Percentiles rank a stretch among this genome's conserved stretches.
phyloP scores from a whole-genome alignment of 2,329 filamentous ascomycete species.

The Neurospora sp. region DNA sequence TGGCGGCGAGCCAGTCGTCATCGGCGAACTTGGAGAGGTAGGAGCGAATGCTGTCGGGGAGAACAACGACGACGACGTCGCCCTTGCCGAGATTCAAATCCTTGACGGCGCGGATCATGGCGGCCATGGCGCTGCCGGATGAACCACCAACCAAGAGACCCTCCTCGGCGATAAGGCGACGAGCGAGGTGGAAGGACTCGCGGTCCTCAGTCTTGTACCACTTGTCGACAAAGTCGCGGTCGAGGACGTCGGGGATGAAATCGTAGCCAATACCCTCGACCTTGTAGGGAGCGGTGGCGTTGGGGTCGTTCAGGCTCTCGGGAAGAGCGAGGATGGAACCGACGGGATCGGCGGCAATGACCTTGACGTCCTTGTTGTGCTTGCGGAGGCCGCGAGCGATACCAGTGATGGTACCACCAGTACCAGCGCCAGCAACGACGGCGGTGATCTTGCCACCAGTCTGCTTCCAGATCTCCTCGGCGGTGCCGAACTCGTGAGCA shows the following conservation, averaged over 20 bases:
- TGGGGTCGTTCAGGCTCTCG: constrained; percentile 65
- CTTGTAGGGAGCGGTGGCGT: constrained; percentile 81
- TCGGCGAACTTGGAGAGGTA: constrained; percentile 98
- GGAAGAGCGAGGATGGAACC: constrained; percentile 87
- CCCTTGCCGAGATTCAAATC: constrained; percentile 46
- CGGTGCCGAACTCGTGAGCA: constrained; percentile 88
- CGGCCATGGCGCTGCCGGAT: constrained; percentile 66
- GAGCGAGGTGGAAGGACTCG: constrained; percentile 83
- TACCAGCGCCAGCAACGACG: constrained; percentile 85
- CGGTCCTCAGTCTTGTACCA: constrained; percentile 98
- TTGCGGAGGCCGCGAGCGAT: constrained; percentile 77
- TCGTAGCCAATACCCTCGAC: constrained; percentile 99
- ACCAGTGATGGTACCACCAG: constrained; percentile 90
- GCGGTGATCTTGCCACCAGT: constrained; percentile 73
- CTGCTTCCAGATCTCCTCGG: constrained; percentile 93
- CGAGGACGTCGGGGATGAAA: constrained; percentile 89
- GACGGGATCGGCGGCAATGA: constrained; percentile 85
- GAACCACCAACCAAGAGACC: constrained; percentile 88
- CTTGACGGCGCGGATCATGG: constrained; percentile 23
- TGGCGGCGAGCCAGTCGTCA: constrained; percentile 97
- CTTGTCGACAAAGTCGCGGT: constrained; percentile 69
- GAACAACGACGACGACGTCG: constrained; percentile 80
- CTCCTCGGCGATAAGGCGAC: constrained; percentile 85
- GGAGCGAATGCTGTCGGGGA: constrained; percentile 93
- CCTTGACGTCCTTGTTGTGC: constrained; percentile 75